These are phyloP conservation scores for Tardiomyces depauwii DNA, from an alignment of 1,139 yeast species.

Conservation along the genomic window DNA sequence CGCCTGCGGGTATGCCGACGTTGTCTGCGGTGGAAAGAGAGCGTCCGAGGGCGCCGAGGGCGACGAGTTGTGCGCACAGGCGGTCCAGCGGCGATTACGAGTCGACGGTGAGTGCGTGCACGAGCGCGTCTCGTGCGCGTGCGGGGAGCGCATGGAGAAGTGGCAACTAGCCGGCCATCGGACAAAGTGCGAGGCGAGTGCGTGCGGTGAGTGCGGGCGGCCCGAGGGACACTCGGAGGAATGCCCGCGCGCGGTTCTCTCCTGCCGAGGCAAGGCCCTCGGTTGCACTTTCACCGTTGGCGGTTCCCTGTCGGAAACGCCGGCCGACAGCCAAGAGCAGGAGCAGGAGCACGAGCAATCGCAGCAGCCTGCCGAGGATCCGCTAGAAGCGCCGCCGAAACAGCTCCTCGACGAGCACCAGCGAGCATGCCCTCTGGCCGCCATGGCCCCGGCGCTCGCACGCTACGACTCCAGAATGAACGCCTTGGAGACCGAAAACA, in stretches of 20 bases:
- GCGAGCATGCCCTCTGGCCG: slow-evolving; percentile 25
- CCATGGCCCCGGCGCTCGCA: slow-evolving; percentile 24
- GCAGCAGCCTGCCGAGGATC: neutral
- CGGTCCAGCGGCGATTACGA: slow-evolving; percentile 13
- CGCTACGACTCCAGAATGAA: slow-evolving; percentile 24
- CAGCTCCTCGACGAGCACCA: slow-evolving; percentile 22
- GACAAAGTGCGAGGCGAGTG: slow-evolving; percentile 1
- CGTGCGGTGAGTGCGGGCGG: slow-evolving; percentile 2
- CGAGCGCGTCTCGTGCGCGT: slow-evolving; percentile 5
- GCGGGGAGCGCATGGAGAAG: slow-evolving; percentile 10
- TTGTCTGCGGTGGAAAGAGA: slow-evolving; percentile 26
- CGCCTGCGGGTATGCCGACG: slow-evolving; percentile 43
- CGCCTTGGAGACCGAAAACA: slow-evolving; percentile 28
- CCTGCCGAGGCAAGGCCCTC: slow-evolving; percentile 2
- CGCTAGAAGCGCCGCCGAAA: slow-evolving; percentile 2
- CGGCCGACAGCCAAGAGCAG: neutral
- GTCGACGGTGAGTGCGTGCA: slow-evolving; percentile 10
- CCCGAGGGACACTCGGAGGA: neutral
- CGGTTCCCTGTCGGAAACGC: neutral
- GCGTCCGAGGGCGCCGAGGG: neutral
- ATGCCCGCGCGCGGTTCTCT: neutral
- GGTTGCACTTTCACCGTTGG: slow-evolving; percentile 3
- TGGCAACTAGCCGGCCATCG: neutral
- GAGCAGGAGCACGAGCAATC: neutral
- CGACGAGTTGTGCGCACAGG: slow-evolving; percentile 8